phyloP scores from a whole-genome alignment of 2,329 filamentous ascomycete genomes.

The Xylaria sp. region DNA sequence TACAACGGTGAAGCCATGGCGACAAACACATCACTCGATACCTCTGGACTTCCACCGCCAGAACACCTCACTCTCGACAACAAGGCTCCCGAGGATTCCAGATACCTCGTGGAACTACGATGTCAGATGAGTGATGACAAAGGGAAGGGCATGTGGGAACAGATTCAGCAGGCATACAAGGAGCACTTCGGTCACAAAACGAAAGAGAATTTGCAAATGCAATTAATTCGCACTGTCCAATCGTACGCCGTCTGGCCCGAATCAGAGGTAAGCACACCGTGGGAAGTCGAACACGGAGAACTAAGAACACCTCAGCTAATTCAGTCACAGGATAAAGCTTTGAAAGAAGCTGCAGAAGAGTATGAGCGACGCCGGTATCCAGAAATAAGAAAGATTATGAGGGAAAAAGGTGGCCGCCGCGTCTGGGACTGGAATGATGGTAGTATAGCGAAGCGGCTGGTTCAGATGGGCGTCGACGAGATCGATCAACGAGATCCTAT shows the following conservation, averaged over 20 bases:
- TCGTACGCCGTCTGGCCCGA: constrained; percentile 62
- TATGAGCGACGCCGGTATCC: constrained; percentile 59
- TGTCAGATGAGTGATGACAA: constrained; percentile 59
- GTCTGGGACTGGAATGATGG: constrained; percentile 62
- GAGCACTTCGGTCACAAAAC: constrained; percentile 50
- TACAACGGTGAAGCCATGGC: constrained; percentile 12
- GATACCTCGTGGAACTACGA: constrained; percentile 62
- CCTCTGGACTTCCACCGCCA: not conserved
- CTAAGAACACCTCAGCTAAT: constrained; percentile 36
- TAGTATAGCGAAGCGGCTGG: constrained; percentile 63
- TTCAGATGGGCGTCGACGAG: constrained; percentile 60
- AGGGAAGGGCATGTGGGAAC: constrained; percentile 69
- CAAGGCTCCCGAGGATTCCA: constrained; percentile 60
- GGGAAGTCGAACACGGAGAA: constrained; percentile 23
- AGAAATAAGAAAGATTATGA: constrained; percentile 57
- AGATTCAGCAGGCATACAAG: constrained; percentile 60
- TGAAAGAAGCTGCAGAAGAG: constrained; percentile 48
- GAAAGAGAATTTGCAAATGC: constrained; percentile 67
- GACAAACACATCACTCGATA: not conserved
- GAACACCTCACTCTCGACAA: constrained; percentile 55
- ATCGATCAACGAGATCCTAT: constrained; percentile 54
- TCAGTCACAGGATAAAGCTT: constrained; percentile 55
- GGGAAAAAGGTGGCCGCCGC: constrained; percentile 62
- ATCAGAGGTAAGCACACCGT: constrained; percentile 58
- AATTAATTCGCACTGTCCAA: constrained; percentile 61